These are phyloP conservation scores for Erysimum cheiri DNA, from an alignment of 441 rosid genomes.

Conservation along the genomic window DNA sequence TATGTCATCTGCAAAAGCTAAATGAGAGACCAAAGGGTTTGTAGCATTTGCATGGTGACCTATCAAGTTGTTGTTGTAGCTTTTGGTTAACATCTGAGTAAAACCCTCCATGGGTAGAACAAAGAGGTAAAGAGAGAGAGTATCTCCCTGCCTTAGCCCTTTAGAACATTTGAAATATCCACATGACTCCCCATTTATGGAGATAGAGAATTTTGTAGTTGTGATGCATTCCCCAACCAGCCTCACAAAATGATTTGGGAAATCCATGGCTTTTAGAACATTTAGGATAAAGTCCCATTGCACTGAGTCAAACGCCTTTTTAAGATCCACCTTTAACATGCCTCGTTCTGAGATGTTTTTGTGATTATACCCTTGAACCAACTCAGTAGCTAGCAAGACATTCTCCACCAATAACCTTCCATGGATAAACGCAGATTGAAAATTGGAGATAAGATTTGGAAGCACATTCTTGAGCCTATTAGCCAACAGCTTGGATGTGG, in stretches of 20 bases:
- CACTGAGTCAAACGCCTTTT: background rate
- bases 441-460: background rate
- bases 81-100: background rate
- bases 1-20: background rate
- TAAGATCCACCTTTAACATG: background rate
- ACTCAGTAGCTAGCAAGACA: background rate
- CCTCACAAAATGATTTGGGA: background rate
- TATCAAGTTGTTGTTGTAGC: background rate
- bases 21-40: background rate
- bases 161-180: background rate
- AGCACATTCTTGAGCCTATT: too few relatives aligned
- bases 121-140: background rate
- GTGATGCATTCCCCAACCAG: background rate
- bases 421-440: background rate
- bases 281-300: background rate
- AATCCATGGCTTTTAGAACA: background rate
- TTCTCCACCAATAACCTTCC: background rate
- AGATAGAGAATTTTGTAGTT: background rate
- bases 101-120: background rate
- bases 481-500: background rate
- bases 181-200: background rate
- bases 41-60: background rate
- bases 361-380: background rate
- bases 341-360: background rate
- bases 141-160: background rate